Base-by-base conservation (phyloP, 139 green algal species). In the Trebouxia sp. region DNA sequence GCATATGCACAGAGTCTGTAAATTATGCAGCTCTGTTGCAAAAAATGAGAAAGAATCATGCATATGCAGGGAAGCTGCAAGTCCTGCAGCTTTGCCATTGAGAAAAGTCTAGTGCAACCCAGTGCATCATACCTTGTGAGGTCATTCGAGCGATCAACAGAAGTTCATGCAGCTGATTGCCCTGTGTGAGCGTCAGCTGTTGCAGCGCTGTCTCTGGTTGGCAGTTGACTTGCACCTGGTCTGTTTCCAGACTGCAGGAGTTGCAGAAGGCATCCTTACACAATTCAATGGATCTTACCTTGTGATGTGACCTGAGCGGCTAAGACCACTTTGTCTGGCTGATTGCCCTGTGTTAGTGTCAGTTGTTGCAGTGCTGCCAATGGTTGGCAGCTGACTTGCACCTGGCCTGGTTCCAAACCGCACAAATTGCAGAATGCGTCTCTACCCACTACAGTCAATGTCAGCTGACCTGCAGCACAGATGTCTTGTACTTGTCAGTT, bases 181-280 rank as follows among this genome's bases (percentile, higher is more conserved):
- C 30, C 53, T 81, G 70, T 3, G 17, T 26, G 20, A 74, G 30
- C 22, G 35, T 35, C 35, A 81, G 8, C 43, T 81, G 51, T 37
- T 47, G 35, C 76, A 81, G 37, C 1, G 50, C 50, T 20, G 6
- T 37, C 8, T 69, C 37, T 62, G 76, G 76, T 22, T 81, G 51
- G 47, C 47, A 53, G 47, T 17, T 53, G 47, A 53, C 20, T 53
- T 53, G 47, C 47, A 53, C 20, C 15, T 5, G 47, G 3, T 53
- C 20, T 53, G 47, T 53, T 26, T 5, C 47, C 17, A 85, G 50
- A 35, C 32, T 20, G 30, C 43, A 42, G 6, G 50, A 10, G 76
- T 85, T 85, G 65, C 75, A 39, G 39, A 53, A 85, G 5, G 75
- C 75, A 37, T 85, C 82, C n/a, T n/a, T n/a, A 62, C 51, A 62